Conservation (phyloP, 2,329 filamentous ascomycete species). For the Hymenotorrendiella dingleyae region DNA sequence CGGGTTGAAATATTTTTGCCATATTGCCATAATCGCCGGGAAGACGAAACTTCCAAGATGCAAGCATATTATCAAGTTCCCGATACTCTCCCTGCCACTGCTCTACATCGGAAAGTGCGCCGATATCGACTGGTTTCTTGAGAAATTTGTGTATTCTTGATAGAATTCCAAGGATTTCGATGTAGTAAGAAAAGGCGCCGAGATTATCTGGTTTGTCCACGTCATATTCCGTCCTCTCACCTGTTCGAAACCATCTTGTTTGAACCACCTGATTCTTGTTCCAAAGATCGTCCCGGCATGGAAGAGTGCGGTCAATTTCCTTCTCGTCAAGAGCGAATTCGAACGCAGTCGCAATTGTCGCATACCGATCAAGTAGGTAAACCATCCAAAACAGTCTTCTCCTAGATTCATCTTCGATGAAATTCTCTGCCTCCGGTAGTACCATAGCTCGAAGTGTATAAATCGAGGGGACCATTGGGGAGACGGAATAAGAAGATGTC, state of each 20-base stretch:
- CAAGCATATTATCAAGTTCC: slow-evolving; percentile 73
- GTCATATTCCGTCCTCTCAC: slow-evolving; percentile 50
- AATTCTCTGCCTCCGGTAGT: slow-evolving; percentile 74
- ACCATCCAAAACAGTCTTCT: slow-evolving; percentile 91
- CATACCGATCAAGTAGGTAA: slow-evolving; percentile 83
- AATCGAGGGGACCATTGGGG: slow-evolving; percentile 76
- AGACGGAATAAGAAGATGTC: slow-evolving; percentile 69
- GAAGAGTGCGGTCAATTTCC: slow-evolving; percentile 81
- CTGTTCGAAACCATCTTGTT: slow-evolving; percentile 70
- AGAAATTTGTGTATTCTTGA: slow-evolving; percentile 85
- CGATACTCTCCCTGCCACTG: slow-evolving; percentile 85
- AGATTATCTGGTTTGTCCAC: slow-evolving; percentile 72
- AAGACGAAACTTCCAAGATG: slow-evolving; percentile 76
- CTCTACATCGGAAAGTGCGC: slow-evolving; percentile 76
- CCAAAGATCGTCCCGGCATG: slow-evolving; percentile 83
- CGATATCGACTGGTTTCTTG: slow-evolving; percentile 85
- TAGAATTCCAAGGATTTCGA: slow-evolving; percentile 82
- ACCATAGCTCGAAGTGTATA: slow-evolving; percentile 84
- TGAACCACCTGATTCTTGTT: slow-evolving; percentile 77
- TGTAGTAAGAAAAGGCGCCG: slow-evolving; percentile 83
- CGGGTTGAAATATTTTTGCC: slow-evolving; percentile 67
- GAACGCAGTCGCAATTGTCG: slow-evolving; percentile 85
- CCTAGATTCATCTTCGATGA: slow-evolving; percentile 83
- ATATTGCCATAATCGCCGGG: slow-evolving; percentile 82
- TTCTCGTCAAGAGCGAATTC: slow-evolving; percentile 86